Conservation (phyloP, 2,329 filamentous ascomycete genomes). For the Emmonsiellopsis sp. region DNA sequence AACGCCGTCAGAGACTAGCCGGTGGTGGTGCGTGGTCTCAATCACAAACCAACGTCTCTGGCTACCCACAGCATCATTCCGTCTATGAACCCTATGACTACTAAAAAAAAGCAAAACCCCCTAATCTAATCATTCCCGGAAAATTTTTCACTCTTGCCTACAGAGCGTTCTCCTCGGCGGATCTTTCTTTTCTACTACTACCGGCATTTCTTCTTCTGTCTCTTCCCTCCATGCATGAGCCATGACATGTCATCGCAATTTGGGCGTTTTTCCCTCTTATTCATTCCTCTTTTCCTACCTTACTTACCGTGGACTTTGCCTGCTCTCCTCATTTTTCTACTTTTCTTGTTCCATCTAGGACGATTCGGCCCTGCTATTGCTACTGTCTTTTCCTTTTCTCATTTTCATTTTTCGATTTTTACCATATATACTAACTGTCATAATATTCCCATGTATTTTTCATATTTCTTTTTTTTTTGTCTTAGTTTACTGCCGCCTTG, state of each 20-base stretch:
- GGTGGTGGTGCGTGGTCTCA: constrained; percentile 17
- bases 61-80: constrained; percentile 21
- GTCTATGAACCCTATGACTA: constrained; percentile 31
- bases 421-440: not conserved
- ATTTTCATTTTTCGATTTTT: not conserved
- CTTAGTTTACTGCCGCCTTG: not conserved
- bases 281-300: not conserved
- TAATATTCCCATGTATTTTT: not conserved
- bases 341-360: not conserved
- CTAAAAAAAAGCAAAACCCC: constrained; percentile 11
- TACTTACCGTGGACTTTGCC: not conserved
- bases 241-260: constrained; percentile 1
- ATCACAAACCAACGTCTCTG: constrained; percentile 15
- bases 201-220: not conserved
- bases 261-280: constrained; percentile 1
- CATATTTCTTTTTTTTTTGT: not conserved
- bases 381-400: constrained; percentile 5
- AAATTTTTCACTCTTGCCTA: not conserved
- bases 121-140: not conserved
- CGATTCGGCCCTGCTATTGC: not conserved
- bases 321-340: not conserved
- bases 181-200: not conserved
- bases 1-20: constrained; percentile 28
- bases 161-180: too few relatives aligned
- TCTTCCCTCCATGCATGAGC: constrained; percentile 2